Base-by-base conservation (phyloP, 768 basidiomycete species). In the Hemileccinum impolitum region DNA sequence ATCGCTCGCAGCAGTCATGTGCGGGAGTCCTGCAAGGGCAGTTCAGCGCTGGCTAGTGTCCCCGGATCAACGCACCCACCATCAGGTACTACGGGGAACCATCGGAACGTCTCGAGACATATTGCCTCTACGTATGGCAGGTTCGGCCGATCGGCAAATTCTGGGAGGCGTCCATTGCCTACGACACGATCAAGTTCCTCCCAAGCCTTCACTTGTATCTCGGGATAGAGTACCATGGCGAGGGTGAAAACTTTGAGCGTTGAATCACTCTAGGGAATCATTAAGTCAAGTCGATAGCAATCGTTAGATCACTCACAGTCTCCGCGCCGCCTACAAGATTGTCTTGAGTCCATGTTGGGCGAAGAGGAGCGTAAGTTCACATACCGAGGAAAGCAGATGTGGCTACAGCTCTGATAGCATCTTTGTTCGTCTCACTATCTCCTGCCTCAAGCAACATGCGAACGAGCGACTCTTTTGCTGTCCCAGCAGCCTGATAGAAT, bases 81-180 rank as follows among this genome's bases (percentile, higher is more conserved):
- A 3, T 48, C 36, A 2, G 70, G 69, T 10, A 54, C 32, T 19
- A 56, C 57, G 4, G 68, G 62, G 19, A 56, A 54, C 67, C 68
- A 72, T 41, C 70, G 56, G 21, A 64, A 26, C 8, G 51, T 60
- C 50, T 73, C 73, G 9, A 64, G 54, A 34, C 57, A 56, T 7
- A 71, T 25, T 1, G 61, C 71, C 28, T 66, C 62, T 0, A 68
- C 32, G 19, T 66, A 71, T 6, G 70, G 69, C 13, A 73, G 54
- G 37, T 41, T 28, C 6, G 52, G 39, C 42, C 57, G 54, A 32
- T 71, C 68, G 9, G 18, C 52, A 17, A 68, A 58, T 13, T 53
- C 50, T 4, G 70, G 71, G 14, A 67, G 55, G 4, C 65, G 59
- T 5, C 53, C 53, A 19, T 25, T 53, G 3, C 73, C 72, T 9